A percentile compares a stretch with the other conserved stretches of the same genome.
Evolutionary conservation across 116 monocot species (phyloP).

Genomic region (Zostera marina): DNA sequence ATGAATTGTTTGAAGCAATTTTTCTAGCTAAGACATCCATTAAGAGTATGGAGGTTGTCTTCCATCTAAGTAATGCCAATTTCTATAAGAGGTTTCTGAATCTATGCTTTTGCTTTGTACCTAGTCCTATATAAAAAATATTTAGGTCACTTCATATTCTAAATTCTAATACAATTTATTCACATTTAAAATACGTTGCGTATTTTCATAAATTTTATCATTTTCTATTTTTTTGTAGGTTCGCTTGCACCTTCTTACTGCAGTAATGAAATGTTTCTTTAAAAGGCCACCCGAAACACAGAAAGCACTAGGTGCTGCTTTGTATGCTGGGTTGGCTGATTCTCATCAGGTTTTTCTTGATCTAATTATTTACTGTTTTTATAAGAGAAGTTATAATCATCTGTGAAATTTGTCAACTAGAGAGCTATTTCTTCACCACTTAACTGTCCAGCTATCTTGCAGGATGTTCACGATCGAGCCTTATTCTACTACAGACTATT

Average conservation of each 20-base stretch:
- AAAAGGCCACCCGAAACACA: conserved; percentile 94
- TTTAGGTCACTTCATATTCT: too few species aligned
- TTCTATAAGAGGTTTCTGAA: too few species aligned
- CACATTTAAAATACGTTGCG: too few species aligned
- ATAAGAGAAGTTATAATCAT: neutral
- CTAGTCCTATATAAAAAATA: too few species aligned
- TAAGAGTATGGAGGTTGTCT: too few species aligned
- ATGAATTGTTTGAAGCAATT: too few species aligned
- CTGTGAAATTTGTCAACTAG: neutral
- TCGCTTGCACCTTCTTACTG: conserved; percentile 87
- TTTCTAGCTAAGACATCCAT: too few species aligned
- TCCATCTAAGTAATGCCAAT: too few species aligned
- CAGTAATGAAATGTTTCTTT: conserved; percentile 95
- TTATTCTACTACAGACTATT: conserved; percentile 95
- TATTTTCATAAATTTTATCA: neutral
- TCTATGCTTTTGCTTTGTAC: too few species aligned
- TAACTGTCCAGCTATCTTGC: conserved; percentile 10
- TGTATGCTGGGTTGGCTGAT: conserved; percentile 86
- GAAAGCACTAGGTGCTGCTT: conserved; percentile 72
- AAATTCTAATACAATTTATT: too few species aligned
- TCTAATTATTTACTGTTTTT: conserved; percentile 1
- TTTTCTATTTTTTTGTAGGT: conserved; percentile 32
- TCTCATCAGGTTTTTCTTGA: conserved; percentile 48
- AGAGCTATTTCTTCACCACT: conserved; percentile 1
- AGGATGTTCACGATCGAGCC: conserved; percentile 99